Base-by-base conservation (phyloP, 768 basidiomycete genomes). In the Zangia roseola region DNA sequence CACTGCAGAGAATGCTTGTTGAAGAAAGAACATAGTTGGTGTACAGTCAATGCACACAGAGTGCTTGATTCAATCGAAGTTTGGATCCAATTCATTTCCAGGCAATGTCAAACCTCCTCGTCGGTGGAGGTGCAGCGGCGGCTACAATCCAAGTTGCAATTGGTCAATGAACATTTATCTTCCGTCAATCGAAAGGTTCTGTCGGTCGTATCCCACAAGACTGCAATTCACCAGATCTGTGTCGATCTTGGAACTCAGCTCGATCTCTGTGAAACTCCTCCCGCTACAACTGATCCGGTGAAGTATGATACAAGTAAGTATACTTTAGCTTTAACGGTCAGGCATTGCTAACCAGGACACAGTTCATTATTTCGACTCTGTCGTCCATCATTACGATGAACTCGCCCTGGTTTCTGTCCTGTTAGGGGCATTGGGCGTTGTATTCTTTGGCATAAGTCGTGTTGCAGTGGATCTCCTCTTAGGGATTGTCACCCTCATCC, bases 371-470 rank as follows among this genome's bases (percentile, higher is more conserved):
- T 49, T 43, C 14, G 19, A 46, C 4, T 19, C 5, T 12, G 41
- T 50, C 6, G 49, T 56, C 14, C 28, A 47, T 21, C 38, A 45
- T 6, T 42, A 47, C n/a, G 39, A 58, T 17, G 48, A 49, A 28
- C 31, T 55, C 17, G 52, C 56, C 3, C 65, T 64, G 37, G 30
- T 63, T 10, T 47, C 55, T 9, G 43, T 63, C 16, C 49, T 64
- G 20, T 45, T 67, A 13, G 51, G 50, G 9, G 52, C 53, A 3
- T 53, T 60, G 13, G 53, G 53, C 45, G 43, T 52, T 36, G 37
- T 62, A 7, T 40, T 65, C 2, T 44, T 60, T 40, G 54, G 53
- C 6, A 30, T 60, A 12, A 40, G 60, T 24, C 50, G 14, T 14
- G 36, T 21, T 6, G 37, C 31, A 0, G 25, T 49, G 19, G 49